Base-by-base conservation (phyloP, 306 rosid genomes). In the Malus sylvestris region DNA sequence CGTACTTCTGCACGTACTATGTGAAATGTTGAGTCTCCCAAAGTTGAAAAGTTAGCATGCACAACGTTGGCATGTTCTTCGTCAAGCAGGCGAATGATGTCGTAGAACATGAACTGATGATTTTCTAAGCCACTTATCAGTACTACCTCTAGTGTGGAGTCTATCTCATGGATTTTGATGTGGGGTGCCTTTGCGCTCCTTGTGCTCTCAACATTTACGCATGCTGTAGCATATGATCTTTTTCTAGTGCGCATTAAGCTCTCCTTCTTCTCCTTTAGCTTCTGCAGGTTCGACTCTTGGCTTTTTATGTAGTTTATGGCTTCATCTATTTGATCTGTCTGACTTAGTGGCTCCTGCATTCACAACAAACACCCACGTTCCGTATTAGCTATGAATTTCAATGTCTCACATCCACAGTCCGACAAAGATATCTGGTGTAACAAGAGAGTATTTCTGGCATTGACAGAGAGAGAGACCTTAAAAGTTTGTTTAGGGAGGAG, bases 301-400 rank as follows among this genome's bases (percentile, higher is more conserved):
- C 59, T 81, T 81, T 88, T 87, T 9, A 93, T 93, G 87, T 89
- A 79, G 25, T 81, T 83, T 46, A 88, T 89, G 4, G 97, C 96
- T 42, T 87, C 89, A 5, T 89, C 97, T 45, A 93, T 69, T 79
- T 91, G 96, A 22, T 91, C 93, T 0, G 90, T 88, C 45, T 91
- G 40, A 0, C 89, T 33, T 3, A 72, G 19, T 25, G 75, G 42
- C 73, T 86, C 98, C 98, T 89, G 85, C 75, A 71, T 30, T 57
- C 3, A 60, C 27, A 23, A 6, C 57, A 51, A 14, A 51, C 20
- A 14, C 16, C 16, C 11, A 40, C 11, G 9, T 40, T 40, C 44
- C 0, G 11, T 2, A 40, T 40, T 40, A 40, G 44, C 44, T 40
- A 40, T 40, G 44, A 40, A 40, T 40, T 40, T 40, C 44, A 40